Evolutionary conservation across 345 rosid genomes (phyloP).

Genomic region (Pelargonium nanum): DNA sequence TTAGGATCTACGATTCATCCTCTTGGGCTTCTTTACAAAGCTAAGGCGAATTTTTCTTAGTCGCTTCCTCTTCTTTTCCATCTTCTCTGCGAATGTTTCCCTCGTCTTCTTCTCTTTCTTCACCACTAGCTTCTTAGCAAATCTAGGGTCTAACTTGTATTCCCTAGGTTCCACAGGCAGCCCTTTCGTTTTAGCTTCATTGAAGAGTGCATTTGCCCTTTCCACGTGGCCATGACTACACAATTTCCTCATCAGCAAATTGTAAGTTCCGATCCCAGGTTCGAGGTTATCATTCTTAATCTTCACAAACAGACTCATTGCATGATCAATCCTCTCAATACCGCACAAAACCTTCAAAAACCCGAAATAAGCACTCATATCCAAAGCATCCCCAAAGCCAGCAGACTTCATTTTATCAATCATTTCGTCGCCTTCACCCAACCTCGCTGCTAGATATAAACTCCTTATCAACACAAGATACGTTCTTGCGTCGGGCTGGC

Average conservation of each 20-base stretch:
- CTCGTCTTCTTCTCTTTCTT: constrained; percentile 68
- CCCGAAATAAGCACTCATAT: constrained; percentile 54
- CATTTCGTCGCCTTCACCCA: constrained; percentile 91
- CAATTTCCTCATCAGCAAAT: constrained; percentile 72
- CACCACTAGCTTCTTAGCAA: constrained; percentile 49
- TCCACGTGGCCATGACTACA: constrained; percentile 57
- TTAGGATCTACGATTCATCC: constrained; percentile 32
- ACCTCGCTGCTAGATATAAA: constrained; percentile 79
- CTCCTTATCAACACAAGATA: constrained; percentile 61
- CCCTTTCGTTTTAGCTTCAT: constrained; percentile 57
- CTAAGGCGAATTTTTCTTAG: constrained; percentile 76
- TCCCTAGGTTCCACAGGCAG: constrained; percentile 60
- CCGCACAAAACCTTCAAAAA: constrained; percentile 78
- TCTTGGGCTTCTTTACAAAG: constrained; percentile 77
- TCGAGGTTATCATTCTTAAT: constrained; percentile 70
- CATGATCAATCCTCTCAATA: constrained; percentile 93
- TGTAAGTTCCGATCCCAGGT: constrained; percentile 73
- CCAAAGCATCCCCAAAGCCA: constrained; percentile 44
- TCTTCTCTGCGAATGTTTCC: constrained; percentile 93
- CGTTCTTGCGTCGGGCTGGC: constrained; percentile 52
- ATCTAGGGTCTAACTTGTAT: constrained; percentile 53
- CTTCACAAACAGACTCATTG: constrained; percentile 62
- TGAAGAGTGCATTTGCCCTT: constrained; percentile 62
- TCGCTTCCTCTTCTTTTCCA: constrained; percentile 73
- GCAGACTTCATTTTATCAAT: constrained; percentile 82